Percentiles rank a stretch among this genome's conserved stretches.
phyloP scores from a whole-genome alignment of 176 grass and related monocot genomes.

The Olyra latifolia region DNA sequence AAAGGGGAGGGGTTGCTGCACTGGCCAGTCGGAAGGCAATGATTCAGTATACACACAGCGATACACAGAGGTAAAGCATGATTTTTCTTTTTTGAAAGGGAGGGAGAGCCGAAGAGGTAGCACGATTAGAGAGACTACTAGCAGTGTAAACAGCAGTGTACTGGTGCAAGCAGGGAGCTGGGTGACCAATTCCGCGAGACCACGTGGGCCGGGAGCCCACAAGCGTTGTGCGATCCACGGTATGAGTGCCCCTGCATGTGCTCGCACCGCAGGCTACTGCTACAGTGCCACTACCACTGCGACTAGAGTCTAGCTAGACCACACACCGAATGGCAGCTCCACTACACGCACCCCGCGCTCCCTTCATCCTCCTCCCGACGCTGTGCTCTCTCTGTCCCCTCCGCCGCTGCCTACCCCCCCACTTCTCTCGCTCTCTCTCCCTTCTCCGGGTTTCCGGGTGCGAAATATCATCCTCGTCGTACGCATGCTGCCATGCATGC shows the following conservation, averaged over 20 bases:
- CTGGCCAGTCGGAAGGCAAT: not conserved
- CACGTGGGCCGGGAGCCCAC: slow-evolving; percentile 32
- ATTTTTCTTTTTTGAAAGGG: no score
- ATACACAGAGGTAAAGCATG: not conserved
- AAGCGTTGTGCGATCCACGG: not conserved
- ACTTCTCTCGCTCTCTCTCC: not conserved
- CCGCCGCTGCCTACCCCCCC: not conserved
- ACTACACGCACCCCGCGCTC: not conserved
- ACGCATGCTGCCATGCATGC: not conserved
- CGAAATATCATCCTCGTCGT: slow-evolving; percentile 20
- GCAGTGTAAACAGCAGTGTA: slow-evolving; percentile 35
- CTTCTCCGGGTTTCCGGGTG: slow-evolving; percentile 43
- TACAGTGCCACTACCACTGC: not conserved
- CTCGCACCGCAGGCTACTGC: slow-evolving; percentile 11
- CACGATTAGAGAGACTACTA: slow-evolving; percentile 24
- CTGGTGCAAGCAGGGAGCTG: slow-evolving; percentile 34
- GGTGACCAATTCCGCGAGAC: slow-evolving; percentile 3
- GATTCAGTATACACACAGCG: not conserved
- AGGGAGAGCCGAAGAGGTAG: not conserved
- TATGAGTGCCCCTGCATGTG: not conserved
- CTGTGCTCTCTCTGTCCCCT: slow-evolving; percentile 40
- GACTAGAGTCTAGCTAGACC: not conserved
- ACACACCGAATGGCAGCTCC: slow-evolving; percentile 18
- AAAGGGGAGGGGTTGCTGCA: no score
- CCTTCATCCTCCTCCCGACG: not conserved